Evolutionary conservation across 805 yeast species (phyloP), one percentile per base, ranked within the genome.

Genomic region (Helenozyma baotianmanensis): DNA sequence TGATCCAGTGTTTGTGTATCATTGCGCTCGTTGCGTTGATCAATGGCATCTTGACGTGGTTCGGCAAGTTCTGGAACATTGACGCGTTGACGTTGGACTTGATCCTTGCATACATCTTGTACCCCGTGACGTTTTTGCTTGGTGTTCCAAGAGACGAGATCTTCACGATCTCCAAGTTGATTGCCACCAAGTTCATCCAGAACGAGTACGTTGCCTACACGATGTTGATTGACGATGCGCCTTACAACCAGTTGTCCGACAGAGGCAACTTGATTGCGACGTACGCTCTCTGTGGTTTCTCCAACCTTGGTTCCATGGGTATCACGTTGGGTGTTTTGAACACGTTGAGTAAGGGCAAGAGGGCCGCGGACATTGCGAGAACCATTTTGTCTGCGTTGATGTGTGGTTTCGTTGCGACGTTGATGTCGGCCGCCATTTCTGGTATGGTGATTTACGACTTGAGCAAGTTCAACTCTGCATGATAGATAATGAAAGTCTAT

Each of bases 11-110:
- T 53, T 47, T 77, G 60, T 75, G 81, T 66, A 76, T 77, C 48
- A 78, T 78, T 58, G 78, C 75, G 2, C 51, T 75, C 26, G 80
- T 77, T 36, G 70, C 80, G 4, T 61, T 78, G 45, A 52, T 71
- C 46, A 74, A 77, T 48, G 80, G 73, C 6, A 48, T 77, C 16
- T 63, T 77, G 40, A 65, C 74, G 4, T 76, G 79, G 76, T 78
- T 77, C 42, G 82, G 80, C 39, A 62, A 66, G 30, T 77, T 72
- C 60, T 77, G 82, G 82, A 74, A 75, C 42, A 77, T 78, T 43
- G 50, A 64, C 17, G 47, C 51, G 9, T 66, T 77, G 41, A 67
- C 78, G 9, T 56, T 77, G 46, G 77, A 76, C 48, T 64, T 74
- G 56, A 76, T 77, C 47, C 53, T 70, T 35, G 73, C 80, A 17